phyloP scores from a whole-genome alignment of 352 stramenopile species.

The Detonula confervacea region DNA sequence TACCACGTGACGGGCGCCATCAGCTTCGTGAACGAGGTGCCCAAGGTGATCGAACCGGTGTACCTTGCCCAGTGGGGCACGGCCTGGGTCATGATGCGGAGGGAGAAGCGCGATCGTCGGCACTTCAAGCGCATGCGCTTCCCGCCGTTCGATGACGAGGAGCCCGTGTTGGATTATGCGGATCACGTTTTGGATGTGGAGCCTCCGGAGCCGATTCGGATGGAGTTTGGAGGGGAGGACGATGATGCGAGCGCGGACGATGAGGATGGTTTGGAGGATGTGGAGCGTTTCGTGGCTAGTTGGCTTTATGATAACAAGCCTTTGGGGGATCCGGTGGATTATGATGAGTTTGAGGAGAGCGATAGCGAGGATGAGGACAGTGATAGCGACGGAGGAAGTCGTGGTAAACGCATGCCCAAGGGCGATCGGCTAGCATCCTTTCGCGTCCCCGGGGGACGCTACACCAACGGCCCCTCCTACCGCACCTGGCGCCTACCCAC shows the following conservation, averaged over 20 bases:
- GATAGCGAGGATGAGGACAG: slow-evolving; percentile 41
- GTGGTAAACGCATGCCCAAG: background rate
- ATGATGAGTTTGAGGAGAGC: slow-evolving; percentile 59
- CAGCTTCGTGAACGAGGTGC: slow-evolving; percentile 99
- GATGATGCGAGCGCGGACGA: slow-evolving; percentile 79
- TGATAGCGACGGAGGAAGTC: background rate
- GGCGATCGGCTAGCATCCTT: slow-evolving; percentile 81
- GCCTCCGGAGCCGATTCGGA: slow-evolving; percentile 94
- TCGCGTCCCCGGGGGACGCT: slow-evolving; percentile 84
- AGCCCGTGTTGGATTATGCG: slow-evolving; percentile 88
- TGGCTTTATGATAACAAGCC: slow-evolving; percentile 99
- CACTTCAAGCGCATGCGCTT: slow-evolving; percentile 99
- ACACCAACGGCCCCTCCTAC: slow-evolving; percentile 98
- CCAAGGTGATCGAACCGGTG: slow-evolving; percentile 98
- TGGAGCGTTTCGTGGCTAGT: slow-evolving; percentile 90
- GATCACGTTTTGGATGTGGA: slow-evolving; percentile 95
- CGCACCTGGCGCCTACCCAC: slow-evolving; percentile 96
- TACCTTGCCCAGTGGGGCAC: slow-evolving; percentile 99
- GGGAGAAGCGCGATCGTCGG: slow-evolving; percentile 97
- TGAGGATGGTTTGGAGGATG: slow-evolving; percentile 84
- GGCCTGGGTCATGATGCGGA: slow-evolving; percentile 99
- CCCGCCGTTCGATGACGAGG: slow-evolving; percentile 99
- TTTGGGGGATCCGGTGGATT: slow-evolving; percentile 63
- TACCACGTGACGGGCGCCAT: slow-evolving; percentile 99
- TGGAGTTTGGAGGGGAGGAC: slow-evolving; percentile 92